Base-by-base conservation (phyloP, 306 rosid genomes). In the Vachellia collinsii region DNA sequence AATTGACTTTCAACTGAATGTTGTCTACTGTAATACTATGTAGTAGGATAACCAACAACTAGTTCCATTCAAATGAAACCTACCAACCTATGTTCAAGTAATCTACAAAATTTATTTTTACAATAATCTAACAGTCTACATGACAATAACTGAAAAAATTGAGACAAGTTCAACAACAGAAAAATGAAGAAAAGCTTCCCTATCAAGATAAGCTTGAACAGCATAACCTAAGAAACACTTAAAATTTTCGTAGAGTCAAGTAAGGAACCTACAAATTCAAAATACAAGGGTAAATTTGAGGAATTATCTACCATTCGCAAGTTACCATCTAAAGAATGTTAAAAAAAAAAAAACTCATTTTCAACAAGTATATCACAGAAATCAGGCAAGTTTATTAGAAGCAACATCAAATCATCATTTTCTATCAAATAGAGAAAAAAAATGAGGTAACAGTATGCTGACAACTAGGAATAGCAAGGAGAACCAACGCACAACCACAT, bases 381-480 rank as follows among this genome's bases (percentile, higher is more conserved):
- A n/a, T 44, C 54, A 76, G 58, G 80, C 34, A n/a, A 64, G 38
- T 34, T 10, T 8, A n/a, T n/a, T 72, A 44, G 82, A 34, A 79
- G 67, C 61, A 29, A 5, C 82, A 36, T 53, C 53, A 77, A 78
- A 43, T 76, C 69, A 74, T 67, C 78, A 68, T 29, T 29, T 29
- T 29, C 34, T 29, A 65, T 48, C 67, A 70, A 56, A 77, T 38
- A 50, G 25, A 53, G 44, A 16, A 47, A 70, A 11, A 81, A 23
- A 61, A 48, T 58, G 43, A 70, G 66, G 80, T n/a, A 53, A 53
- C n/a, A 59, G 72, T 43, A 51, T 59, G 69, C 17, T 63, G 61
- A 62, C 16, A 23, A 79, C 74, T 75, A 64, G 68, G 47, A 75
- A 46, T n/a, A 68, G 42, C 81, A 69, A 80, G 78, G 62, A 48